phyloP scores from a whole-genome alignment of 1,284 basidiomycete genomes.

The Cryptococcus amylolentus region DNA sequence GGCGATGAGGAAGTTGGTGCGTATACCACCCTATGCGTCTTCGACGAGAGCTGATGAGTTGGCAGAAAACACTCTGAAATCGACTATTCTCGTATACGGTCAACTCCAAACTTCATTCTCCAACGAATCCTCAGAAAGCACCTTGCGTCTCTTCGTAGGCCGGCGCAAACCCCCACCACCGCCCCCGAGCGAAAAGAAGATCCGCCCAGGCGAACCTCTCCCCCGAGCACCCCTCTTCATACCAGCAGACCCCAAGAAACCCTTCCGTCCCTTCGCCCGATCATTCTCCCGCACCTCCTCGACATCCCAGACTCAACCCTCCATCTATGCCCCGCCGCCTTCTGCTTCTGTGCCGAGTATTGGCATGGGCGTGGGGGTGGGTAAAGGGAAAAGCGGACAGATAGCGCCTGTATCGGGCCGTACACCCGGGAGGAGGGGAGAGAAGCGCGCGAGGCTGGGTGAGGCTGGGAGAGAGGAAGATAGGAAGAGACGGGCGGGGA shows the following conservation, averaged over 20 bases:
- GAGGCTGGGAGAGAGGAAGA: conserved; percentile 15
- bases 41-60: neutral
- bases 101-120: conserved; percentile 6
- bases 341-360: neutral
- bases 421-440: conserved; percentile 40
- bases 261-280: conserved; percentile 30
- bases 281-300: conserved; percentile 30
- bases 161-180: conserved; percentile 26
- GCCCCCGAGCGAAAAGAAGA: conserved; percentile 29
- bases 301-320: conserved; percentile 39
- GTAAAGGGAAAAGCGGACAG: too few species aligned
- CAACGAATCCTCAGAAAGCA: neutral
- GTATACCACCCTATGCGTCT: neutral
- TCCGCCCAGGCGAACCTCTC: conserved; percentile 48
- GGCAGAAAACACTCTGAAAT: conserved; percentile 19
- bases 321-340: conserved; percentile 18
- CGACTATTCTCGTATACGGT: conserved; percentile 39
- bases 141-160: conserved; percentile 33
- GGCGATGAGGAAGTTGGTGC: conserved; percentile 43
- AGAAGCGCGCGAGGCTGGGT: conserved; percentile 31
- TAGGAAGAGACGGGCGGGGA: conserved; percentile 26
- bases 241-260: conserved; percentile 28
- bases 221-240: conserved; percentile 43
- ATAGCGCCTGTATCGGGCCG: conserved; percentile 22
- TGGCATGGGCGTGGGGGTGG: neutral